phyloP scores from a whole-genome alignment of 73 alveolate genomes.

The Uronychia setigera region DNA sequence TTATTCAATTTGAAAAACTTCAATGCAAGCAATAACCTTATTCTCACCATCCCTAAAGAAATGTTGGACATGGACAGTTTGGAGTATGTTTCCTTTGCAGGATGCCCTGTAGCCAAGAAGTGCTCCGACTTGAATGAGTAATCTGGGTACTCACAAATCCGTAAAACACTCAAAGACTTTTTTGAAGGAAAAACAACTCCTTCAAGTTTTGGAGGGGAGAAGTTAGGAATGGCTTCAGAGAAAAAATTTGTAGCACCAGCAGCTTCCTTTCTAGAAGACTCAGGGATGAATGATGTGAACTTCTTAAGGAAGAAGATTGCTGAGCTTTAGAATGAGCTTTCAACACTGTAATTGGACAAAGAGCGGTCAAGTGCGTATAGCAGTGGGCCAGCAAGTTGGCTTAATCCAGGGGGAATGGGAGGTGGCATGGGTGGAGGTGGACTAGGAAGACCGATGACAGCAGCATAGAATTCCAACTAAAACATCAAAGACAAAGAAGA shows the following conservation, averaged over 20 bases:
- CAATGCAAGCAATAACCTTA: conserved; percentile 68
- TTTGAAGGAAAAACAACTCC: conserved; percentile 40
- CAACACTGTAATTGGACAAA: neutral
- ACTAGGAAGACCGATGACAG: neutral
- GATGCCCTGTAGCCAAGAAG: conserved; percentile 69
- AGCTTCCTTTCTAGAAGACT: neutral
- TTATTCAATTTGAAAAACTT: conserved; percentile 56
- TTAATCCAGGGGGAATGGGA: neutral
- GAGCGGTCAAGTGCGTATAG: neutral
- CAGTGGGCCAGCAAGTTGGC: neutral
- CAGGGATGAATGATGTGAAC: conserved; percentile 20
- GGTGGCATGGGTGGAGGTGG: conserved; percentile 2
- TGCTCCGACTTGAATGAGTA: conserved; percentile 56
- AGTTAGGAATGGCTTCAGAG: neutral
- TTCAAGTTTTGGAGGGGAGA: neutral
- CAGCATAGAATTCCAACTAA: neutral
- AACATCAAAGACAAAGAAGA: conserved; percentile 3
- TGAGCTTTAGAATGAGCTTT: conserved; percentile 21
- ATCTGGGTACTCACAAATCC: conserved; percentile 28
- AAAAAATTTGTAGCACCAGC: neutral
- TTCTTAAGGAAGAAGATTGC: conserved; percentile 31
- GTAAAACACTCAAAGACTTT: conserved; percentile 32
- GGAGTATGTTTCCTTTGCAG: conserved; percentile 66
- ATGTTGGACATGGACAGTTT: conserved; percentile 61
- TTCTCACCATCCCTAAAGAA: conserved; percentile 66